phyloP scores from a whole-genome alignment of 768 basidiomycete species.

The Rickenella mellea region DNA sequence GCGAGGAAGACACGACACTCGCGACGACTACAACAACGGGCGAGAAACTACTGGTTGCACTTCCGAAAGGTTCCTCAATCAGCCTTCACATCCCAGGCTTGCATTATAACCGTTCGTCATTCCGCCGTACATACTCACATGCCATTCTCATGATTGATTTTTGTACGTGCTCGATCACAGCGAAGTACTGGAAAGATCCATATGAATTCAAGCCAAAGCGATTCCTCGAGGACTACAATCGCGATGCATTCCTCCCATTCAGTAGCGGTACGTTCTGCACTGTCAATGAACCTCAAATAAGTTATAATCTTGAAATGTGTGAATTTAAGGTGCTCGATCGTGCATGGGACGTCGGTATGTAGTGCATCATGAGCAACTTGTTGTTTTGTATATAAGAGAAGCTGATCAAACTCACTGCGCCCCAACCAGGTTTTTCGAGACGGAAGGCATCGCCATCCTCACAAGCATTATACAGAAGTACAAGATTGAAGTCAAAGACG shows the following conservation, averaged over 20 bases:
- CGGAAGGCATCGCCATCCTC: conserved; percentile 42
- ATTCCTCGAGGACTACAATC: conserved; percentile 44
- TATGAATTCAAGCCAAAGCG: conserved; percentile 28
- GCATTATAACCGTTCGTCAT: conserved; percentile 40
- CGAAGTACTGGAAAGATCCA: conserved; percentile 29
- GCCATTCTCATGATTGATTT: not conserved
- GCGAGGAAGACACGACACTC: conserved; percentile 36
- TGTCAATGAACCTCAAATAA: no score
- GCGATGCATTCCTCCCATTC: conserved; percentile 47
- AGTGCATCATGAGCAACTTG: not conserved
- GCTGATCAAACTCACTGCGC: conserved; percentile 20
- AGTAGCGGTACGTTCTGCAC: conserved; percentile 31
- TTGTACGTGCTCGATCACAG: conserved; percentile 10
- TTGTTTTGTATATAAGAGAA: no score
- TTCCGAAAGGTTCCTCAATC: conserved; percentile 34
- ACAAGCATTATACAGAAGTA: conserved; percentile 38
- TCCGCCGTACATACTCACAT: not conserved
- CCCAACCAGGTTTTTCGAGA: conserved; percentile 30
- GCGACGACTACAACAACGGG: conserved; percentile 27
- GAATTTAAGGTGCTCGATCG: conserved; percentile 27
- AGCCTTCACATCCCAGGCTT: conserved; percentile 28
- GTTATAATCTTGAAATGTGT: not conserved
- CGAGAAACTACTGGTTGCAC: conserved; percentile 26
- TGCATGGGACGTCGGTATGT: conserved; percentile 35
- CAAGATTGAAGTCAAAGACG: conserved; percentile 39